phyloP scores from a whole-genome alignment of 805 yeast genomes.

The Ogataea polymorpha region DNA sequence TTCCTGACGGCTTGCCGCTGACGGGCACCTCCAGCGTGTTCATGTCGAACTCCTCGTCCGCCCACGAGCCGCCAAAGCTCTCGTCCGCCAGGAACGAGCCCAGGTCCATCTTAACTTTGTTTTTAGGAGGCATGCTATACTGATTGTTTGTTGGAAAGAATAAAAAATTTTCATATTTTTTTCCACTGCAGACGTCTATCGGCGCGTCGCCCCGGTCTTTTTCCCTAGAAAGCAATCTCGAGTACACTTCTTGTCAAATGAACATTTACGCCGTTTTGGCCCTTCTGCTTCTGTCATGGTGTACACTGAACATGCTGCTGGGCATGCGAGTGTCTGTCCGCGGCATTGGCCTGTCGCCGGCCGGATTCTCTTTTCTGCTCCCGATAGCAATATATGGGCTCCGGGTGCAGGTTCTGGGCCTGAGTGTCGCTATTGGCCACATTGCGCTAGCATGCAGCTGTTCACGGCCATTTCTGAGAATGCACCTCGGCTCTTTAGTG shows the following conservation, averaged over 20 bases:
- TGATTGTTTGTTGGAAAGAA: neutral
- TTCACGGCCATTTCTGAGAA: neutral
- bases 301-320: neutral
- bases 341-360: neutral
- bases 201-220: constrained; percentile 1
- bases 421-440: neutral
- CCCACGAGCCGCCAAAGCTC: constrained; percentile 77
- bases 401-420: neutral
- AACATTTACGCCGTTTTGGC: neutral
- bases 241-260: neutral
- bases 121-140: constrained; percentile 57
- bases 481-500: neutral
- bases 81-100: constrained; percentile 80
- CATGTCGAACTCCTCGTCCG: constrained; percentile 76
- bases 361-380: neutral
- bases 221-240: neutral
- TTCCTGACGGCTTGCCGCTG: constrained; percentile 6
- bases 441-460: neutral
- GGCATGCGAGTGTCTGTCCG: neutral
- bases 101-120: constrained; percentile 69
- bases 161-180: constrained; percentile 8
- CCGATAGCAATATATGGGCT: neutral
- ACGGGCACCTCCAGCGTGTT: constrained; percentile 21
- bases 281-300: neutral
- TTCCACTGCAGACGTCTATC: constrained; percentile 4